Percentiles rank a stretch among this genome's conserved stretches.
These are phyloP conservation scores for Claviceps pazoutovae DNA, from an alignment of 2,329 filamentous ascomycete species.

Conservation along the genomic window DNA sequence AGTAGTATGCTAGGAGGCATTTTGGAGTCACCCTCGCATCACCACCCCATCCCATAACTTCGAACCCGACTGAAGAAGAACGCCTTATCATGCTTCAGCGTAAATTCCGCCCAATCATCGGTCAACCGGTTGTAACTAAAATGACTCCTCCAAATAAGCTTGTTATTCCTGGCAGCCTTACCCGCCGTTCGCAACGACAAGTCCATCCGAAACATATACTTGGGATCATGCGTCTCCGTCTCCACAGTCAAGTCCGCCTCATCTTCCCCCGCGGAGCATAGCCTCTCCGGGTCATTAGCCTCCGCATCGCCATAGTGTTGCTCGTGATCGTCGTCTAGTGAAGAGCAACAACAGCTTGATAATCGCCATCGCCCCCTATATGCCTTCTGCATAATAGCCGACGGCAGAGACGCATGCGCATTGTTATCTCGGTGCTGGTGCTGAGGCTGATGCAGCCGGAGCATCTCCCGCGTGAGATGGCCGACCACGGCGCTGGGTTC, in stretches of 20 bases:
- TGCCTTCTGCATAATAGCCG: slow-evolving; percentile 52
- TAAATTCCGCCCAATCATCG: slow-evolving; percentile 81
- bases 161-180: slow-evolving; percentile 62
- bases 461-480: slow-evolving; percentile 58
- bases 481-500: slow-evolving; percentile 84
- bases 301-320: slow-evolving; percentile 77
- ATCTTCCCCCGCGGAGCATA: no score
- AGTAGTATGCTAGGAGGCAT: no score
- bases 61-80: slow-evolving; percentile 55
- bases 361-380: slow-evolving; percentile 43
- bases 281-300: slow-evolving; percentile 51
- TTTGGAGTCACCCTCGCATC: no score
- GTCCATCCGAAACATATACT: slow-evolving; percentile 79
- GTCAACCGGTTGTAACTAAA: slow-evolving; percentile 84
- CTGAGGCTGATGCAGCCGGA: slow-evolving; percentile 31
- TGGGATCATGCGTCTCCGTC: slow-evolving; percentile 64
- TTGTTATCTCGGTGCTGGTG: slow-evolving; percentile 8
- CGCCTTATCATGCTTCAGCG: slow-evolving; percentile 46
- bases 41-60: slow-evolving; percentile 40
- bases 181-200: slow-evolving; percentile 53
- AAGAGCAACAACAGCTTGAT: slow-evolving; percentile 20
- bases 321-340: slow-evolving; percentile 32
- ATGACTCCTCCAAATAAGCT: slow-evolving; percentile 76
- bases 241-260: slow-evolving; percentile 69
- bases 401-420: slow-evolving; percentile 18